Conservation (phyloP, 2,329 filamentous ascomycete genomes). For the Paracamarosporium sp. region DNA sequence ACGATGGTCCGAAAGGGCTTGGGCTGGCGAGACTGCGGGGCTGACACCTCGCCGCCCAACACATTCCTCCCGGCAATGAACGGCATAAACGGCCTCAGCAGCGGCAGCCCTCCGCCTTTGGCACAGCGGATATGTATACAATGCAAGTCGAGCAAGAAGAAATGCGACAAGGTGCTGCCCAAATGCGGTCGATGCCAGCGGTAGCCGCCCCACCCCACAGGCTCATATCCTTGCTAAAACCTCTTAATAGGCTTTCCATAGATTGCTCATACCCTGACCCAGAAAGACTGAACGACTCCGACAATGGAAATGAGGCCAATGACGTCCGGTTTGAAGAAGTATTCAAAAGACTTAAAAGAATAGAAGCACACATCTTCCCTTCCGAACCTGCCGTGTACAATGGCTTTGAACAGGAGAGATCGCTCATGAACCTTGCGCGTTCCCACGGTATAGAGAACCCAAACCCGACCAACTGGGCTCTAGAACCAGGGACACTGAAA, state of each 20-base stretch:
- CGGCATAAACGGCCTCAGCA: background rate
- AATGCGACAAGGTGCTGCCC: constrained; percentile 23
- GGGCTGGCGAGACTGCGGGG: background rate
- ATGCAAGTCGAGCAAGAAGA: constrained; percentile 26
- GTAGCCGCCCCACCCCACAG: constrained; percentile 5
- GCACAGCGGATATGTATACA: constrained; percentile 20
- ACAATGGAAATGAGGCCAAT: background rate
- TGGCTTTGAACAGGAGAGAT: background rate
- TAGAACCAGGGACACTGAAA: constrained; percentile 14
- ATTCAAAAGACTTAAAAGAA: constrained; percentile 18
- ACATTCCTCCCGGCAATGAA: constrained; percentile 6
- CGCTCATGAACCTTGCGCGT: background rate
- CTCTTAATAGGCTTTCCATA: constrained; percentile 15
- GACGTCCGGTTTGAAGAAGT: constrained; percentile 22
- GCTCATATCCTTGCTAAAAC: background rate
- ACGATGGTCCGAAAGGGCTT: background rate
- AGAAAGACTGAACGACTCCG: constrained; percentile 5
- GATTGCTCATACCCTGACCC: constrained; percentile 15
- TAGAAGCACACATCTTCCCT: constrained; percentile 19
- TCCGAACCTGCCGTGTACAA: background rate
- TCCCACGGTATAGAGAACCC: background rate
- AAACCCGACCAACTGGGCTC: constrained; percentile 2
- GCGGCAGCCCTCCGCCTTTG: background rate
- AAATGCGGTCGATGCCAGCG: constrained; percentile 21
- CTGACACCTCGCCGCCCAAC: background rate